Conservation (phyloP, 306 rosid genomes). For the Quercus rubra region DNA sequence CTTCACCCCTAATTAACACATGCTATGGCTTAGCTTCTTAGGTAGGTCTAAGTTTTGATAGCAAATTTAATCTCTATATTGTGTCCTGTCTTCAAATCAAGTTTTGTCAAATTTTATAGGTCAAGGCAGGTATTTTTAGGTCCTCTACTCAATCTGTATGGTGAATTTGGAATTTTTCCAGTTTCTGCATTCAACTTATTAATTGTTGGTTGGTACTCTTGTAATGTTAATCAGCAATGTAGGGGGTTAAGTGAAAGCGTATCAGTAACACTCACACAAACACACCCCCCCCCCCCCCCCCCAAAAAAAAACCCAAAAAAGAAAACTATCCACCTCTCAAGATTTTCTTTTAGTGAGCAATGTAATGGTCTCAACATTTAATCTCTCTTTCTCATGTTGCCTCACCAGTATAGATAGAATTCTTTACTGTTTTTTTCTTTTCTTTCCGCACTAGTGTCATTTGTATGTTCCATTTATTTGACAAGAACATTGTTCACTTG, state of each 20-base stretch:
- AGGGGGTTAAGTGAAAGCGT: too few species aligned
- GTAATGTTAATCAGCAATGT: too few species aligned
- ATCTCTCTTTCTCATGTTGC: too few species aligned
- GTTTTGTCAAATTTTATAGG: not conserved
- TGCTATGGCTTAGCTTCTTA: not conserved
- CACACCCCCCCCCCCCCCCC: too few species aligned
- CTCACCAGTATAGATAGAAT: not conserved
- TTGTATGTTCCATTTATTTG: not conserved
- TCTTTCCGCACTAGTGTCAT: not conserved
- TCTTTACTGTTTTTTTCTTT: not conserved
- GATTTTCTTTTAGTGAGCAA: too few species aligned
- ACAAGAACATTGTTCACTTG: conserved; percentile 10
- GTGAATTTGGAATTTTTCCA: not conserved
- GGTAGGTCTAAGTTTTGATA: not conserved
- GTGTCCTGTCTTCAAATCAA: not conserved
- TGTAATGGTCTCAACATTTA: too few species aligned
- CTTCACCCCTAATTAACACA: too few species aligned
- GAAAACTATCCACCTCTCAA: too few species aligned
- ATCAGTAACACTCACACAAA: too few species aligned
- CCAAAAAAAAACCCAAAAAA: too few species aligned
- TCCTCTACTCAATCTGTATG: not conserved
- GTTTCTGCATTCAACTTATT: not conserved
- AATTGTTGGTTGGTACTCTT: not conserved
- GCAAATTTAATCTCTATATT: not conserved
- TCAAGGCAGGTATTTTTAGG: not conserved